Evolutionary conservation across 768 basidiomycete species (phyloP).

Genomic region (Daedaleopsis nitida): DNA sequence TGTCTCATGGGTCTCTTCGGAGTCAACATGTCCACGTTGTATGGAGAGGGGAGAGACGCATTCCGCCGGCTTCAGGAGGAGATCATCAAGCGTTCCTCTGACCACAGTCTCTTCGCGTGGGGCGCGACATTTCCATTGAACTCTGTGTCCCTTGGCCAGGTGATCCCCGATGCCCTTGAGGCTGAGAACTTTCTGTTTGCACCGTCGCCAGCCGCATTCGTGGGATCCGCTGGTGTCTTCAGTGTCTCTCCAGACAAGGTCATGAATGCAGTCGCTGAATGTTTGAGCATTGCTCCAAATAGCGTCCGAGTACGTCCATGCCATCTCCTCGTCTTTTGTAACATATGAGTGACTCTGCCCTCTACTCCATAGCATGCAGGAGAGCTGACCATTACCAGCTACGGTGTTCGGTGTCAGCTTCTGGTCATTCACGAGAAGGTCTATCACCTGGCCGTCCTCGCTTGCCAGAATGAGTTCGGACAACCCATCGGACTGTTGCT

Average conservation of each 20-base stretch:
- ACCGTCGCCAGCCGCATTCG: neutral
- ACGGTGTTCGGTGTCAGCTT: neutral
- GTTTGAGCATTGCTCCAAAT: neutral
- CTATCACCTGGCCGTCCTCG: neutral
- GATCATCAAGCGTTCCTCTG: constrained; percentile 1
- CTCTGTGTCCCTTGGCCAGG: neutral
- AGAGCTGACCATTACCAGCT: neutral
- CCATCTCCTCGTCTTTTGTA: neutral
- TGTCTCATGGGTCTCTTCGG: constrained; percentile 9
- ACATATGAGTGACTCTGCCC: neutral
- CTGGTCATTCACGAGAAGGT: neutral
- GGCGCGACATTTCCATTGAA: neutral
- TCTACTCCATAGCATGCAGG: neutral
- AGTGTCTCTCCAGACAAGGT: neutral
- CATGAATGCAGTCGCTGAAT: neutral
- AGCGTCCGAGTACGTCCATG: neutral
- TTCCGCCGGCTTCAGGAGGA: constrained; percentile 9
- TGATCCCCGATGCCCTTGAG: neutral
- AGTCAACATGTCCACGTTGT: constrained; percentile 9
- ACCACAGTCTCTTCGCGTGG: constrained; percentile 6
- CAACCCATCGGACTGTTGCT: neutral
- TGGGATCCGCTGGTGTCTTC: neutral
- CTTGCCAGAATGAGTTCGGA: neutral
- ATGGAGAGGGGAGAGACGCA: constrained; percentile 6
- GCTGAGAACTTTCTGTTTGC: neutral